A percentile compares a stretch with the other conserved stretches of the same genome.
Conservation (phyloP, 2,329 filamentous ascomycete genomes). For the Harringtonia aguacate region DNA sequence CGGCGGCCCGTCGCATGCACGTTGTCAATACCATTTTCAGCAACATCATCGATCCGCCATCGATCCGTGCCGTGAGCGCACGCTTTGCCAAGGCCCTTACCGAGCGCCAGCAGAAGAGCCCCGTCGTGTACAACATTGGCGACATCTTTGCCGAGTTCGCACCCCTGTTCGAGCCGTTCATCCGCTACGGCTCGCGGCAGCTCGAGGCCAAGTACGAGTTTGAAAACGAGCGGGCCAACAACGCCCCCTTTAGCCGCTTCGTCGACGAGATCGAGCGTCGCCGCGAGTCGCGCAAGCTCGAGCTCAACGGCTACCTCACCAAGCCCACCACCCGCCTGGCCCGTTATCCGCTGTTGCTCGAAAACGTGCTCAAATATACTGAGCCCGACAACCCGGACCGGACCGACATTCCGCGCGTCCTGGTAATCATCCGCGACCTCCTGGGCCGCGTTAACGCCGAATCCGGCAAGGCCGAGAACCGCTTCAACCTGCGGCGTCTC, state of each 20-base stretch:
- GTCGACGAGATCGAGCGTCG: slow-evolving; percentile 93
- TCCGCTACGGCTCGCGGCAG: slow-evolving; percentile 91
- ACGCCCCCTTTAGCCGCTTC: slow-evolving; percentile 76
- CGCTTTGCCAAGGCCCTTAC: slow-evolving; percentile 82
- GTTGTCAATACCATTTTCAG: slow-evolving; percentile 93
- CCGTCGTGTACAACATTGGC: slow-evolving; percentile 79
- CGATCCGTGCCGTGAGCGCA: slow-evolving; percentile 83
- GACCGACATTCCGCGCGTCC: slow-evolving; percentile 82
- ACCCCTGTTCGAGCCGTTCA: slow-evolving; percentile 89
- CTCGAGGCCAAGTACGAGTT: slow-evolving; percentile 97
- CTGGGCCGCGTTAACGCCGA: slow-evolving; percentile 84
- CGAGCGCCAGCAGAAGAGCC: slow-evolving; percentile 77
- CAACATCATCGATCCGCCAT: slow-evolving; percentile 76
- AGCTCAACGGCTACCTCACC: slow-evolving; percentile 93
- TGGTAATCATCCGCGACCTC: slow-evolving; percentile 77
- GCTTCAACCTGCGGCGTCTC: slow-evolving; percentile 87
- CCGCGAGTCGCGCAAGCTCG: slow-evolving; percentile 92
- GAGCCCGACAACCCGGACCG: slow-evolving; percentile 83
- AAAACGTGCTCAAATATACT: slow-evolving; percentile 86
- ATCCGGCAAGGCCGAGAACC: slow-evolving; percentile 93
- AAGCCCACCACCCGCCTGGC: slow-evolving; percentile 94
- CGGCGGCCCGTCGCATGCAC: slow-evolving; percentile 74
- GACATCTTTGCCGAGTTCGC: slow-evolving; percentile 92
- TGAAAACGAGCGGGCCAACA: slow-evolving; percentile 85
- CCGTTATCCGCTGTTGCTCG: slow-evolving; percentile 82